Evolutionary conservation across 495 filamentous ascomycete species (phyloP).

Genomic region (Aspergillus indologenus): DNA sequence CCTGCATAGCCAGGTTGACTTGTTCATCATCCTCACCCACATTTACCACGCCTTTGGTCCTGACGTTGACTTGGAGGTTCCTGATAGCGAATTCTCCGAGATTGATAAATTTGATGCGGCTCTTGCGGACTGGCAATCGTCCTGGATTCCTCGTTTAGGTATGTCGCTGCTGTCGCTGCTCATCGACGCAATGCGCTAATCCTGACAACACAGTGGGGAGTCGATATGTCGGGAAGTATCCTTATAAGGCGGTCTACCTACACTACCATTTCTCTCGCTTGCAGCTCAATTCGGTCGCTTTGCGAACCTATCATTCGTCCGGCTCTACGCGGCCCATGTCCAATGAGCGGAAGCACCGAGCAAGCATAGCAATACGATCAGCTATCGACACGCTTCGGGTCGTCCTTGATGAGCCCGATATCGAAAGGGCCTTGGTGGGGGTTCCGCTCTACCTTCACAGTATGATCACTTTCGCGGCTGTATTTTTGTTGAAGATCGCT

Average conservation of each 20-base stretch:
- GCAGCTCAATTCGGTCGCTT: constrained; percentile 55
- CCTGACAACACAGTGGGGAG: constrained; percentile 40
- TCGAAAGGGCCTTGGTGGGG: constrained; percentile 48
- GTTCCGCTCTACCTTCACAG: constrained; percentile 54
- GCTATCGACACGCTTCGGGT: constrained; percentile 50
- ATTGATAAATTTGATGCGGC: constrained; percentile 45
- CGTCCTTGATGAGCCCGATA: constrained; percentile 50
- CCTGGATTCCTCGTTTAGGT: constrained; percentile 51
- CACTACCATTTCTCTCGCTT: constrained; percentile 56
- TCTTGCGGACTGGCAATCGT: constrained; percentile 44
- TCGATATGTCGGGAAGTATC: constrained; percentile 51
- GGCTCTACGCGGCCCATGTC: constrained; percentile 49
- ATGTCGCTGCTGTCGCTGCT: constrained; percentile 12
- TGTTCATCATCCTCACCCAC: constrained; percentile 56
- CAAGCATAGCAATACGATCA: constrained; percentile 53
- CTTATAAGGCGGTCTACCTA: constrained; percentile 50
- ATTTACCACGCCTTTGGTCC: constrained; percentile 58
- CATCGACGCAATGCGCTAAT: constrained; percentile 7
- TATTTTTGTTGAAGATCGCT: constrained; percentile 53
- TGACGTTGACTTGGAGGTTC: constrained; percentile 52
- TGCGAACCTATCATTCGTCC: constrained; percentile 52
- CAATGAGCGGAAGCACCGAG: constrained; percentile 49
- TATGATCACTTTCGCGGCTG: constrained; percentile 56
- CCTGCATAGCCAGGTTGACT: constrained; percentile 54
- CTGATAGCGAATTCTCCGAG: constrained; percentile 41